Percentiles rank a stretch among this genome's conserved stretches.
Conservation (phyloP, 2,329 filamentous ascomycete species). For the Hypoxylon sp. region DNA sequence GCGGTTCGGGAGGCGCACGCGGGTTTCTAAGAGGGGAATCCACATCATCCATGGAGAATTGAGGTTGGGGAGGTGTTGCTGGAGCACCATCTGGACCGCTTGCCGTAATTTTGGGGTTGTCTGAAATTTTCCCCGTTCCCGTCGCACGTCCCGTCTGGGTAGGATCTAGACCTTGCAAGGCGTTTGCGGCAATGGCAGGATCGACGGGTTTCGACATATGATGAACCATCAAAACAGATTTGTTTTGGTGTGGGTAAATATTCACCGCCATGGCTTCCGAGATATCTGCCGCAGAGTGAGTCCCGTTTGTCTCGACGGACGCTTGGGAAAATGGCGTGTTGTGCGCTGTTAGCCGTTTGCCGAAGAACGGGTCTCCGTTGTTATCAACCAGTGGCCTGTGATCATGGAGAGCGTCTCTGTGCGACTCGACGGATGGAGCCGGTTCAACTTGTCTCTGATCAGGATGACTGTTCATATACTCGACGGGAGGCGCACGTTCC, state of each 20-base stretch:
- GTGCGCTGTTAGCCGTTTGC: constrained; percentile 67
- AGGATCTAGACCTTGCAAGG: constrained; percentile 50
- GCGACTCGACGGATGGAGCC: constrained; percentile 56
- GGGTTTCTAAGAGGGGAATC: constrained; percentile 76
- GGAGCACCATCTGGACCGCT: constrained; percentile 61
- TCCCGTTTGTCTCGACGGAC: constrained; percentile 73
- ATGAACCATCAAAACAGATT: constrained; percentile 73
- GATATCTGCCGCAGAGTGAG: constrained; percentile 70
- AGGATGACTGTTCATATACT: constrained; percentile 48
- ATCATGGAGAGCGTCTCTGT: constrained; percentile 52
- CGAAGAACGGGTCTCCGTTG: constrained; percentile 68
- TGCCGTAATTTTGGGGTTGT: constrained; percentile 58
- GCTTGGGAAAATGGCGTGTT: constrained; percentile 74
- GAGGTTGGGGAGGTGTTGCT: constrained; percentile 67
- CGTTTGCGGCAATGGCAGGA: constrained; percentile 55
- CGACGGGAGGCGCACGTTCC: constrained; percentile 50
- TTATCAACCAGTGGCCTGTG: constrained; percentile 63
- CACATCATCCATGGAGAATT: constrained; percentile 66
- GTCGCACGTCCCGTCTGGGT: constrained; percentile 38
- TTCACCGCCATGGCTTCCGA: constrained; percentile 74
- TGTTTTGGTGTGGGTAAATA: constrained; percentile 76
- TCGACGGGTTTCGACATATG: constrained; percentile 68
- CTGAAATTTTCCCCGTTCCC: constrained; percentile 37
- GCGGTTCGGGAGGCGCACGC: constrained; percentile 69
- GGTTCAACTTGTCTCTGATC: constrained; percentile 53